A percentile compares a stretch with the other conserved stretches of the same genome.
These are phyloP conservation scores for Elongisporangium anandrum DNA, from an alignment of 352 stramenopile genomes.

Conservation along the genomic window DNA sequence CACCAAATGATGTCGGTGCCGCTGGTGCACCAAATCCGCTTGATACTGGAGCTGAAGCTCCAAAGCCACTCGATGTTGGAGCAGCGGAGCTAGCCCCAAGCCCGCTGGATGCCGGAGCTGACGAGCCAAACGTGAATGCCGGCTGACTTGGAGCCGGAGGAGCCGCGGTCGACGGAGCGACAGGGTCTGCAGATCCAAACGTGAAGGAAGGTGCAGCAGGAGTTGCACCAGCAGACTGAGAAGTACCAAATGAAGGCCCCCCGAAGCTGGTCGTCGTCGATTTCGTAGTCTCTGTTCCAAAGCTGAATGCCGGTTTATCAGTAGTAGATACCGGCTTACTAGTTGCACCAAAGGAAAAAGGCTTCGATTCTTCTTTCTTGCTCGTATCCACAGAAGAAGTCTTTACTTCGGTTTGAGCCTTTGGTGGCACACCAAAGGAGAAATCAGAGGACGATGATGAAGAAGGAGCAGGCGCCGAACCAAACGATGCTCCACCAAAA, in stretches of 20 bases:
- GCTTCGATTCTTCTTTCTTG: background rate
- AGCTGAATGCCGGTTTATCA: constrained; percentile 4
- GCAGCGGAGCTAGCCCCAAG: constrained; percentile 11
- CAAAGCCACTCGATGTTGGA: constrained; percentile 15
- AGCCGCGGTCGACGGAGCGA: constrained; percentile 20
- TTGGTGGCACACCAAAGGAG: constrained; percentile 12
- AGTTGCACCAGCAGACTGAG: constrained; percentile 11
- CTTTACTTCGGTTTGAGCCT: background rate
- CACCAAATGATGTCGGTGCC: constrained; percentile 6
- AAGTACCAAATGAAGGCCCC: constrained; percentile 22
- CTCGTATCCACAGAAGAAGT: background rate
- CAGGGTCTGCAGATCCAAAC: constrained; percentile 29
- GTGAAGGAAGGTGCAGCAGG: constrained; percentile 14
- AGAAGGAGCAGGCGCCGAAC: background rate
- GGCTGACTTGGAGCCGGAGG: constrained; percentile 20
- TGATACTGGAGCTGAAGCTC: constrained; percentile 8
- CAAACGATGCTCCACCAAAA: background rate
- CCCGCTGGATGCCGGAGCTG: constrained; percentile 13
- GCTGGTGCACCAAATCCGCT: constrained; percentile 6
- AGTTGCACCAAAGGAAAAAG: background rate
- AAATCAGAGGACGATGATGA: constrained; percentile 2
- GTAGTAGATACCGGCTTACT: constrained; percentile 7
- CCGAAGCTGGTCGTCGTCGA: constrained; percentile 23
- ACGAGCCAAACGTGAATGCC: constrained; percentile 33
- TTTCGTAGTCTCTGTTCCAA: constrained; percentile 1